Evolutionary conservation across 257 asterid genomes (phyloP).

Genomic region (Primulina huaijiensis): DNA sequence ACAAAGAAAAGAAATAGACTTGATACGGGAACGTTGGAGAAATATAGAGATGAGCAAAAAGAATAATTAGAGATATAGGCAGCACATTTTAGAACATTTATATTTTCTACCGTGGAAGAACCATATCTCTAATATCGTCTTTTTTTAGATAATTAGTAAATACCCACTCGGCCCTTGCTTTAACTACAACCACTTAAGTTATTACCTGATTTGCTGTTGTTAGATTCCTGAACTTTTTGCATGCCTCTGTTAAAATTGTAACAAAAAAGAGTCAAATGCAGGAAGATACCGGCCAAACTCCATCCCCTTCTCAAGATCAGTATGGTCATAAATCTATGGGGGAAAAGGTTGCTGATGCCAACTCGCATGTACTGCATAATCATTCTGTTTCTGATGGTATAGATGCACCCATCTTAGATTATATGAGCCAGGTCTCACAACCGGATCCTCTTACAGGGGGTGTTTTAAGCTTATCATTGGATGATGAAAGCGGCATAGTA

Average conservation of each 20-base stretch:
- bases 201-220: background rate
- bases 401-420: conserved; percentile 16
- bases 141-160: background rate
- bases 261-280: conserved; percentile 25
- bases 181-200: background rate
- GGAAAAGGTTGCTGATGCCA: conserved; percentile 17
- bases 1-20: too few relatives aligned
- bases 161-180: background rate
- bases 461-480: conserved; percentile 13
- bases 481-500: conserved; percentile 17
- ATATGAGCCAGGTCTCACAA: conserved; percentile 18
- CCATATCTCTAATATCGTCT: background rate
- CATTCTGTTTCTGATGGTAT: conserved; percentile 12
- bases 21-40: too few relatives aligned
- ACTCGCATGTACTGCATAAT: conserved; percentile 2
- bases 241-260: background rate
- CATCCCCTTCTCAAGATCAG: conserved; percentile 27
- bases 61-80: too few relatives aligned
- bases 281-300: conserved; percentile 25
- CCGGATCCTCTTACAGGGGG: background rate
- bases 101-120: background rate
- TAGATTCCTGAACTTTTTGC: conserved; percentile 6
- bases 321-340: conserved; percentile 21
- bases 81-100: too few relatives aligned
- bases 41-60: too few relatives aligned